Percentiles rank a stretch among this genome's conserved stretches.
Conservation (phyloP, 2,329 filamentous ascomycete species). For the Exophiala oligosperma region DNA sequence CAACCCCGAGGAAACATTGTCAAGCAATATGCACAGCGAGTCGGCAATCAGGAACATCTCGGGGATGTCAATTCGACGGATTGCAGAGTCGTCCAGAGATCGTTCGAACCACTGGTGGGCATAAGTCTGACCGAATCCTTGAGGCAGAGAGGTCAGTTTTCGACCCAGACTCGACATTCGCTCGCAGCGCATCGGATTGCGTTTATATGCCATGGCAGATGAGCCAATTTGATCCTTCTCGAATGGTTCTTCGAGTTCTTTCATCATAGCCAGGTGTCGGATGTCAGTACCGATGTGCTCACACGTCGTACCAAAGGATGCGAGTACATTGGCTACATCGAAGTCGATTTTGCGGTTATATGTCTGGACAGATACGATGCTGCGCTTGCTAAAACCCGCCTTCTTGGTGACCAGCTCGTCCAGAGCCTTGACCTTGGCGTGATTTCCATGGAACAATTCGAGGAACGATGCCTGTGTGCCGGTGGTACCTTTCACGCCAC, state of each 20-base stretch:
- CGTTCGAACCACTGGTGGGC: conserved; percentile 75
- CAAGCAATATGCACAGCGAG: conserved; percentile 64
- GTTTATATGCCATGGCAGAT: conserved; percentile 68
- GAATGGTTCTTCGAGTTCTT: conserved; percentile 84
- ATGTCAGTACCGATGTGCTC: conserved; percentile 75
- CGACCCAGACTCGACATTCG: conserved; percentile 61
- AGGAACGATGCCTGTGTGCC: conserved; percentile 78
- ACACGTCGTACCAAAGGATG: conserved; percentile 75
- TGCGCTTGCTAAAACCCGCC: conserved; percentile 57
- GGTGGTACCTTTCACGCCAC: conserved; percentile 72
- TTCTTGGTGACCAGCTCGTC: conserved; percentile 66
- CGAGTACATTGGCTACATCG: conserved; percentile 76
- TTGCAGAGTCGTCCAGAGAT: conserved; percentile 54
- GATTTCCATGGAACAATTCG: conserved; percentile 63
- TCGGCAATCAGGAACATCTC: conserved; percentile 69
- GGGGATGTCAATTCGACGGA: conserved; percentile 58
- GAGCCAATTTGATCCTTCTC: conserved; percentile 76
- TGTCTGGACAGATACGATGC: conserved; percentile 69
- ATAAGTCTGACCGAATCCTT: conserved; percentile 65
- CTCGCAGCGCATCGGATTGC: conserved; percentile 59
- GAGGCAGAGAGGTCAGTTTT: conserved; percentile 54
- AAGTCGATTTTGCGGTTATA: conserved; percentile 82
- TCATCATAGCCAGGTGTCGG: conserved; percentile 70
- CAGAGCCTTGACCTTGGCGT: conserved; percentile 60
- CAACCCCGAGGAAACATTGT: conserved; percentile 68